phyloP scores from a whole-genome alignment of 140 eudicot genomes.

The Ambrosia hybrid region DNA sequence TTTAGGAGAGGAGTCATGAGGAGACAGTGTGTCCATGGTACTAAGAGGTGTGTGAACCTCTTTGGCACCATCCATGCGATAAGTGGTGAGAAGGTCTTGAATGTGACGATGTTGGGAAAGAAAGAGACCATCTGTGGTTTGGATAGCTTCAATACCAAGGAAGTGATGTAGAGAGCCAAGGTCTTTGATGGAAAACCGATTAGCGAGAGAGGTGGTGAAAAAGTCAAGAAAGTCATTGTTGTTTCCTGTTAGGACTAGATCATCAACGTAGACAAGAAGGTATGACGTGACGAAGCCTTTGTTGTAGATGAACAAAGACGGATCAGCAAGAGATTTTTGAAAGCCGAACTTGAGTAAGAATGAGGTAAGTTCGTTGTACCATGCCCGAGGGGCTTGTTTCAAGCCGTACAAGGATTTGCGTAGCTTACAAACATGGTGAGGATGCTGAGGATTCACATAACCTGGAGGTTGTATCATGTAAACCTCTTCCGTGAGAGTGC shows the following conservation, averaged over 20 bases:
- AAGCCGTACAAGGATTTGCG: neutral
- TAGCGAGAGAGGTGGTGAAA: neutral
- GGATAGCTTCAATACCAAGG: too few species aligned
- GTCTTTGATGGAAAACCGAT: neutral
- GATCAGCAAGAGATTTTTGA: neutral
- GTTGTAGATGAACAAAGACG: neutral
- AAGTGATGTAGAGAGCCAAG: neutral
- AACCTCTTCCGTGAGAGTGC: neutral
- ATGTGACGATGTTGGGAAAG: neutral
- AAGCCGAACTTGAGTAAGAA: neutral
- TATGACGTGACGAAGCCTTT: neutral
- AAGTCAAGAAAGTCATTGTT: neutral
- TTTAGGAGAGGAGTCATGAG: neutral
- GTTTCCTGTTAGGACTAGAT: neutral
- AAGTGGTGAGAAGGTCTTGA: neutral
- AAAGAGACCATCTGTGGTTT: neutral
- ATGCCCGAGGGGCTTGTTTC: neutral
- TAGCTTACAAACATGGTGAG: neutral
- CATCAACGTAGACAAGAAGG: neutral
- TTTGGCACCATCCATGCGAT: neutral
- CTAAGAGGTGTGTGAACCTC: neutral
- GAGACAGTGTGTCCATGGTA: neutral
- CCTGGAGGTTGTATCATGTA: neutral
- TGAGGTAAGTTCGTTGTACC: neutral
- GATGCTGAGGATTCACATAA: neutral